Evolutionary conservation across 495 filamentous ascomycete genomes (phyloP).

Genomic region (Hypoxylon trugodes): DNA sequence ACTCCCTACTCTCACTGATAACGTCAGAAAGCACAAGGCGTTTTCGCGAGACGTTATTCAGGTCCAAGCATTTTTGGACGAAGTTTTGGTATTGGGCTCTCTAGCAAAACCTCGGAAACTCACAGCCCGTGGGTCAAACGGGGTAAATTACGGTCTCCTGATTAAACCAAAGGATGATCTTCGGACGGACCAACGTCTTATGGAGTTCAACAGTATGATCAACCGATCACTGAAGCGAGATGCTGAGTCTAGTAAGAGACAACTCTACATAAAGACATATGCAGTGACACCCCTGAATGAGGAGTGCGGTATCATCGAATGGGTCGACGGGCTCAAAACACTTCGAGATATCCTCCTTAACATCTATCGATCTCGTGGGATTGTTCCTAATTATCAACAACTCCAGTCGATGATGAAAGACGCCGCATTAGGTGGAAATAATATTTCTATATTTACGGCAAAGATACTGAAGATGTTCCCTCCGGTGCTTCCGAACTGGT

Average conservation of each 20-base stretch:
- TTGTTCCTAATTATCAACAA: constrained; percentile 60
- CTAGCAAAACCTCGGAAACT: constrained; percentile 93
- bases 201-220: constrained; percentile 99
- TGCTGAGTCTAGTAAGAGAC: constrained; percentile 85
- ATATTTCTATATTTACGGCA: constrained; percentile 73
- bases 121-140: constrained; percentile 86
- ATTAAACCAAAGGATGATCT: constrained; percentile 99
- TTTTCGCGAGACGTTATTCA: constrained; percentile 72
- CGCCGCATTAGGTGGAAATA: constrained; percentile 49
- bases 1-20: constrained; percentile 77
- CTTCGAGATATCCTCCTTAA: constrained; percentile 88
- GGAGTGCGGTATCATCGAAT: constrained; percentile 97
- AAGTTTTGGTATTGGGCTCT: constrained; percentile 88
- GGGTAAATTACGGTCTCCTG: constrained; percentile 83
- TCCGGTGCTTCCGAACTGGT: constrained; percentile 90
- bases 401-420: constrained; percentile 59
- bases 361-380: constrained; percentile 74
- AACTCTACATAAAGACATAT: constrained; percentile 90
- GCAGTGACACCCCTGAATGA: constrained; percentile 96
- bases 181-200: constrained; percentile 93
- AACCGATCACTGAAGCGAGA: constrained; percentile 92
- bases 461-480: constrained; percentile 73
- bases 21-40: constrained; percentile 76
- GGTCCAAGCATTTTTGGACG: constrained; percentile 74
- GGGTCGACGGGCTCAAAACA: constrained; percentile 96